Percentiles rank a stretch among this genome's conserved stretches.
Evolutionary conservation across 179 eudicot genomes (phyloP).

Genomic region (Actinidia chinensis): DNA sequence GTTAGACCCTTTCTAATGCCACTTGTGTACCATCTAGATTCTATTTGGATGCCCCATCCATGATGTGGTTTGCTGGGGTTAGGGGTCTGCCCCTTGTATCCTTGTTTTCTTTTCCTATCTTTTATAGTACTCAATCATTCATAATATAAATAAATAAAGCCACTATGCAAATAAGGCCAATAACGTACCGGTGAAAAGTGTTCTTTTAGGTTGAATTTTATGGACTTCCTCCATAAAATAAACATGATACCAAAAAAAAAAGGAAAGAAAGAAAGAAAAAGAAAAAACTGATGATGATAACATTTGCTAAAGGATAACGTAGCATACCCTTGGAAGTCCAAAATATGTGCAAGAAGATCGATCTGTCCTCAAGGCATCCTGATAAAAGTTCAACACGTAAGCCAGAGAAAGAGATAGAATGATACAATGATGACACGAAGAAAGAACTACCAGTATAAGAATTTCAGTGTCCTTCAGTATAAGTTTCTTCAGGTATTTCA

Average conservation of each 20-base stretch:
- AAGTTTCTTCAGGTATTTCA: constrained; percentile 94
- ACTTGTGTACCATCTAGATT: too few relatives aligned
- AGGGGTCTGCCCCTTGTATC: too few relatives aligned
- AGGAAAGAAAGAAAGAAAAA: not conserved
- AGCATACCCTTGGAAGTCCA: constrained; percentile 88
- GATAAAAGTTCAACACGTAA: constrained; percentile 13
- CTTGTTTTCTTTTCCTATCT: too few relatives aligned
- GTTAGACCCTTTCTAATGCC: too few relatives aligned
- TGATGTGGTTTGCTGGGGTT: too few relatives aligned
- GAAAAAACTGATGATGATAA: too few relatives aligned
- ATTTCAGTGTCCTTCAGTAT: constrained; percentile 83
- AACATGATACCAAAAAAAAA: not conserved
- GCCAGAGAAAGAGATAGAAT: not conserved
- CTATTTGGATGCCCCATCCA: too few relatives aligned
- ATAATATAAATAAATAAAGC: not conserved
- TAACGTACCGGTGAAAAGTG: constrained; percentile 87
- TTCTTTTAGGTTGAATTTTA: constrained; percentile 81
- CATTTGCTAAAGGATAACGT: too few relatives aligned
- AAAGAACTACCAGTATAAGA: constrained; percentile 59
- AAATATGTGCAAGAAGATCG: constrained; percentile 96
- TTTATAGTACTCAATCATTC: too few relatives aligned
- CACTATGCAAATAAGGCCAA: not conserved
- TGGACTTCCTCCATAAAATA: constrained; percentile 72
- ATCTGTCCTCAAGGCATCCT: constrained; percentile 97
- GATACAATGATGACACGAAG: not conserved